Evolutionary conservation across 768 basidiomycete genomes (phyloP), one percentile per base, ranked within the genome.

Genomic region (Leucocoprinus birnbaumii): DNA sequence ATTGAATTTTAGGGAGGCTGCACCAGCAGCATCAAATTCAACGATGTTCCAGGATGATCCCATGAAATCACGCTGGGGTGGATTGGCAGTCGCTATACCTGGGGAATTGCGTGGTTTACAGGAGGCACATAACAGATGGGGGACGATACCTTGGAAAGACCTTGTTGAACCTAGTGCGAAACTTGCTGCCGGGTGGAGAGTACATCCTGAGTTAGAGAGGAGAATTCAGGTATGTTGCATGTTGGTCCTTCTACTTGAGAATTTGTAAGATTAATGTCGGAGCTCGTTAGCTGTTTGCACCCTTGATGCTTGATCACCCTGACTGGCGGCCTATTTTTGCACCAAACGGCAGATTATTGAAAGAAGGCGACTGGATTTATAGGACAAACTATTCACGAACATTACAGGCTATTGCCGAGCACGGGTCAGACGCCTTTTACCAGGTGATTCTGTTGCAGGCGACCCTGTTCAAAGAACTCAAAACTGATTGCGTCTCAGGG

Each of bases 1-100:
- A 11, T 78, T 98, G 48, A 91, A 98, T 71, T 98, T 92, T 67
- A 83, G 96, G 40, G 96, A 98, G 69, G 86, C 83, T 0, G 92
- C 89, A 1, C 93, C 96, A 0, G 80, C 79, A 0, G 68, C 81
- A 31, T 76, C 93, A 4, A 89, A 87, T 64, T 67, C 74, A 38
- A 84, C 84, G 4, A 98, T 98, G 94, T 98, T 83, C 70, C 62
- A 70, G 34, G 70, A 76, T 10, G 67, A 84, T 42, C 75, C 89
- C 2, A 60, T 67, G 3, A 71, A 75, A 2, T 76, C 92, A n/a
- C 74, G 63, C 55, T 83, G 76, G 54, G 96, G 97, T 3, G 95
- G 97, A 2, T 72, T 98, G 53, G 69, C 93, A 4, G 83, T 96
- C n/a, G 95, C 83, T 22, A 86, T 97, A 0, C 97, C 97, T 1